Conservation (phyloP, 2,329 filamentous ascomycete species). For the Juglanconis oblonga region DNA sequence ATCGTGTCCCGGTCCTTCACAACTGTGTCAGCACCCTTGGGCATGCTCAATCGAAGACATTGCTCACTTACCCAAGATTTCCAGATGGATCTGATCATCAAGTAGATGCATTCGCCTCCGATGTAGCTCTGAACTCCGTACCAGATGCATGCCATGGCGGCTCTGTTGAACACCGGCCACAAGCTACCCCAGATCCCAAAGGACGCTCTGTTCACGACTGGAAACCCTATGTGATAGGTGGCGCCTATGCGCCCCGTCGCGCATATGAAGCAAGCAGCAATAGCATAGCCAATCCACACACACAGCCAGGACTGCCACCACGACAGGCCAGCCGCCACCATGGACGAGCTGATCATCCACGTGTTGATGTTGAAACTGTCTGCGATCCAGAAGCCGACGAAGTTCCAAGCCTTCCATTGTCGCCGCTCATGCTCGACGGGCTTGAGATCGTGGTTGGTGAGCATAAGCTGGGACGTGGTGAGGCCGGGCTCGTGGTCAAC, state of each 20-base stretch:
- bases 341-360: conserved; percentile 88
- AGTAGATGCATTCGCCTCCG: conserved; percentile 77
- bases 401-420: conserved; percentile 85
- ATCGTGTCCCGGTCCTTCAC: conserved; percentile 49
- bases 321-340: conserved; percentile 73
- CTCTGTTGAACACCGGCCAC: conserved; percentile 86
- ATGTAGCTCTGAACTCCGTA: conserved; percentile 85
- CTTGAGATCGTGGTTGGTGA: conserved; percentile 81
- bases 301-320: conserved; percentile 95
- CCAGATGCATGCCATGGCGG: conserved; percentile 85
- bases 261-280: conserved; percentile 73
- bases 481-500: conserved; percentile 75
- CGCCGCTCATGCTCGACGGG: conserved; percentile 75
- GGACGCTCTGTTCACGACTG: conserved; percentile 71
- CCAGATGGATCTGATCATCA: conserved; percentile 90
- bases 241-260: conserved; percentile 81
- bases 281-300: conserved; percentile 81
- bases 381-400: conserved; percentile 82
- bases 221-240: conserved; percentile 85
- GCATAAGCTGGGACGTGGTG: conserved; percentile 76
- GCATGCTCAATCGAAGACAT: fast-evolving
- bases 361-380: conserved; percentile 89
- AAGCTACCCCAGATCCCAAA: conserved; percentile 88
- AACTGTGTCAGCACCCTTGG: conserved; percentile 12
- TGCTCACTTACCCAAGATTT: conserved; percentile 51